phyloP scores from a whole-genome alignment of 1,139 yeast genomes.

The Kodamaea arcana region DNA sequence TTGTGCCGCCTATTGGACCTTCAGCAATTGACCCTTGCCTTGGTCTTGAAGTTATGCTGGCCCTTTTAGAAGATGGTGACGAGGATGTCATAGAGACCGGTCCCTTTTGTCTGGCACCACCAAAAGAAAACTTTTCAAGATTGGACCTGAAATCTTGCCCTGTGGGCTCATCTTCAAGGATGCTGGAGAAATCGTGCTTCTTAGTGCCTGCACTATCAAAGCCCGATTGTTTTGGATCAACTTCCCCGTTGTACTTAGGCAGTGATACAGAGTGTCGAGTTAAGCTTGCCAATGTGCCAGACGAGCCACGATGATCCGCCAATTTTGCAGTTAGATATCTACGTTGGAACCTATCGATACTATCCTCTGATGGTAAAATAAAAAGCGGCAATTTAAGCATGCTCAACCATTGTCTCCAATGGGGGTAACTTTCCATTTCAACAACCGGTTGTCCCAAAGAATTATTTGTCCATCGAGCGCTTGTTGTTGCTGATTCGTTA shows the following conservation, averaged over 20 bases:
- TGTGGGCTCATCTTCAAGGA: conserved; percentile 26
- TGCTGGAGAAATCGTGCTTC: conserved; percentile 37
- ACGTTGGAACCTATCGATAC: conserved; percentile 25
- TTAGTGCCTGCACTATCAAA: conserved; percentile 12
- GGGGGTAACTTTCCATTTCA: conserved; percentile 21
- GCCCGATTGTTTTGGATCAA: background rate
- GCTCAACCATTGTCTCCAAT: conserved; percentile 36
- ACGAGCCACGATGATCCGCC: background rate
- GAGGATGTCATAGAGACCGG: conserved; percentile 6
- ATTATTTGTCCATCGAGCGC: conserved; percentile 23
- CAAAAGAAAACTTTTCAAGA: conserved; percentile 30
- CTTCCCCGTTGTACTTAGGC: background rate
- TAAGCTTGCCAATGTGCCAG: background rate
- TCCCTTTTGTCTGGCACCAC: conserved; percentile 3
- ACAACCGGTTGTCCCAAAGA: conserved; percentile 25
- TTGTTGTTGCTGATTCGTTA: conserved; percentile 23
- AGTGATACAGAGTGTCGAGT: background rate
- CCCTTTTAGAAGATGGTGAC: conserved; percentile 6
- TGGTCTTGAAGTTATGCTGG: conserved; percentile 11
- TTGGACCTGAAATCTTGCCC: conserved; percentile 30
- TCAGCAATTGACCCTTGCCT: conserved; percentile 3
- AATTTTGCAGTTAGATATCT: conserved; percentile 19
- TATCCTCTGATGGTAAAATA: conserved; percentile 37
- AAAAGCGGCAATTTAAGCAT: conserved; percentile 40
- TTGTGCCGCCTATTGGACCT: background rate